Evolutionary conservation across 2,329 filamentous ascomycete species (phyloP), one percentile per base, ranked within the genome.

Genomic region (Stagonosporopsis vannaccii): DNA sequence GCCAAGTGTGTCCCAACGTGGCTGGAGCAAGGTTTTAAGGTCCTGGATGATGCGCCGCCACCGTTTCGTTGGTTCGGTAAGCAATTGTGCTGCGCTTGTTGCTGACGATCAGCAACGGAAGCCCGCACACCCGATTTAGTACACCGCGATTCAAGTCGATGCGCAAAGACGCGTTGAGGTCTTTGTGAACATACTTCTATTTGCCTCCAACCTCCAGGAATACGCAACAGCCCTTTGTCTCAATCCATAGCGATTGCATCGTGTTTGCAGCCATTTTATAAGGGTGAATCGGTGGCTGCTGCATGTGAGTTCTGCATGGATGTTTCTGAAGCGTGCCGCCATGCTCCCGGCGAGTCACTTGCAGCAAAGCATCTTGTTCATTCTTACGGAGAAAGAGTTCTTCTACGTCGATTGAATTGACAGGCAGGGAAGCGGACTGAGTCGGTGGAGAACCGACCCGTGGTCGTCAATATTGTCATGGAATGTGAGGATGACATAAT

Each of bases 1-100:
- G 47, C 46, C 53, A 56, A 51, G 41, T 46, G 19, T 20, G 26
- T 39, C 45, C 50, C 41, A 41, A 45, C 26, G 17, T 30, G 50
- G 50, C 28, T 36, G 46, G 41, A 36, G 19, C 35, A 9, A 19
- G 6, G 35, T 37, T 32, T 35, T 20, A 30, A 15, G 36, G n/a
- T 36, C 15, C 19, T 41, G 20, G 39, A 17, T 26, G 41, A 43
- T 33, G 52, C 45, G 15, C 41, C 33, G 46, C 52, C 41, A 36
- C 25, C n/a, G 26, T 5, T 28, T 7, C 11, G 17, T 28, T 28
- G 13, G 39, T 42, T 17, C 35, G 17, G 12, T 9, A 20, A 17
- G 12, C 3, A 20, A 20, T 4, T 20, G 17, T 37, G 19, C 35
- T 37, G n/a, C 35, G 35, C 35, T 37, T 28, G 22, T 42, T 17